Evolutionary conservation across 768 basidiomycete genomes (phyloP).

Genomic region (Flagelloscypha sp.): DNA sequence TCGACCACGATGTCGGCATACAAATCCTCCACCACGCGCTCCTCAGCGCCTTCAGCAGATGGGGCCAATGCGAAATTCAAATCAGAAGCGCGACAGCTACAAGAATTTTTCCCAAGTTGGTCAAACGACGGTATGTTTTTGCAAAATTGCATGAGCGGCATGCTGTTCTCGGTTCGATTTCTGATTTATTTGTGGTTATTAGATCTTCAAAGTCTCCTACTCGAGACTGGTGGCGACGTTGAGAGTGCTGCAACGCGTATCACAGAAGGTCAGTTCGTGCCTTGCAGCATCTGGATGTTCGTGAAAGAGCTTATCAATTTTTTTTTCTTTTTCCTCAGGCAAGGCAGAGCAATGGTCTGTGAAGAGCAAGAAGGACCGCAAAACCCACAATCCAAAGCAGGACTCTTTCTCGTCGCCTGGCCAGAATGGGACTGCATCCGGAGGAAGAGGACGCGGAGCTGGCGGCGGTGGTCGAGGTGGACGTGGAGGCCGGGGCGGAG

Average conservation of each 20-base stretch:
- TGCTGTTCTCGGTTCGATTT: constrained; percentile 14
- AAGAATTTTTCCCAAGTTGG: constrained; percentile 66
- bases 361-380: constrained; percentile 85
- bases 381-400: constrained; percentile 46
- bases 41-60: constrained; percentile 23
- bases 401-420: constrained; percentile 39
- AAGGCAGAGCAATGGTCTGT: constrained; percentile 77
- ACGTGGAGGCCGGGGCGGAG: constrained; percentile 40
- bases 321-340: constrained; percentile 35
- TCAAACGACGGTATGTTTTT: constrained; percentile 52
- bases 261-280: constrained; percentile 49
- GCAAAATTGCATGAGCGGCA: constrained; percentile 8
- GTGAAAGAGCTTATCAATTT: neutral
- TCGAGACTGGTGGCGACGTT: constrained; percentile 62
- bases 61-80: constrained; percentile 42
- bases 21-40: constrained; percentile 37
- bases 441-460: constrained; percentile 49
- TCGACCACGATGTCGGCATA: constrained; percentile 37
- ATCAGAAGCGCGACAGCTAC: constrained; percentile 49
- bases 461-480: constrained; percentile 54
- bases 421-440: constrained; percentile 52
- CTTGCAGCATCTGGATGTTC: neutral
- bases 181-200: constrained; percentile 16
- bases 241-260: constrained; percentile 66
- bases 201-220: constrained; percentile 65